Conservation (phyloP, 306 rosid species). For the Malus sylvestris region DNA sequence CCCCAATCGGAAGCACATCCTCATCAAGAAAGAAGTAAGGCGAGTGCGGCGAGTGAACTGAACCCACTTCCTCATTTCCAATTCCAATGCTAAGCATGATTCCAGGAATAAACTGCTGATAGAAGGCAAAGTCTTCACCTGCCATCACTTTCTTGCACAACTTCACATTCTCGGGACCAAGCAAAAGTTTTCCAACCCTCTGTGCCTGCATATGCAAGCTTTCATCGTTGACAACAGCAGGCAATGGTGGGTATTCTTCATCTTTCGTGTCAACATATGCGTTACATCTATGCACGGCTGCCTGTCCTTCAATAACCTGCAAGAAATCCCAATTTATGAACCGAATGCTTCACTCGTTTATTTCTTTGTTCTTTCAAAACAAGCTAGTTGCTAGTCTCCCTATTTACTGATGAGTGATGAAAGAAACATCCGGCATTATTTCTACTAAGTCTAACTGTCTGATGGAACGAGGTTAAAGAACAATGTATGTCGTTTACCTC, state of each 20-base stretch:
- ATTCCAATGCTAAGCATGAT: conserved; percentile 43
- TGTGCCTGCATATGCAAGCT: conserved; percentile 46
- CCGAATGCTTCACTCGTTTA: not conserved
- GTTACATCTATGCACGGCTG: conserved; percentile 52
- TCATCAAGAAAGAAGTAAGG: conserved; percentile 72
- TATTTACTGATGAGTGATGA: not conserved
- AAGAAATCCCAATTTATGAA: conserved; percentile 1
- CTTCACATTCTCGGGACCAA: conserved; percentile 52
- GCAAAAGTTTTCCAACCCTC: conserved; percentile 51
- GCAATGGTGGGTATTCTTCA: conserved; percentile 19
- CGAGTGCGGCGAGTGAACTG: conserved; percentile 62
- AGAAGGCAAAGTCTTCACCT: conserved; percentile 64
- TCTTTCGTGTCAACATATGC: conserved; percentile 35
- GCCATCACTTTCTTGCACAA: conserved; percentile 41
- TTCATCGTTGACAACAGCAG: conserved; percentile 44
- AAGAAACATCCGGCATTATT: not conserved
- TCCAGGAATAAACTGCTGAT: conserved; percentile 57
- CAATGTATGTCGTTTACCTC: conserved; percentile 31
- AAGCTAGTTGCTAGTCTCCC: not conserved
- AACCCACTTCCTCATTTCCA: conserved; percentile 55
- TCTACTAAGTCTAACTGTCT: not conserved
- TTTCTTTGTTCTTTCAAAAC: not conserved
- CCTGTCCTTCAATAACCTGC: conserved; percentile 66
- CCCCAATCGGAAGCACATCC: conserved; percentile 55
- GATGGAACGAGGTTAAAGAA: conserved; percentile 4